phyloP scores from a whole-genome alignment of 192 early-diverging fungal genomes.

The Mortierella hygrophila region DNA sequence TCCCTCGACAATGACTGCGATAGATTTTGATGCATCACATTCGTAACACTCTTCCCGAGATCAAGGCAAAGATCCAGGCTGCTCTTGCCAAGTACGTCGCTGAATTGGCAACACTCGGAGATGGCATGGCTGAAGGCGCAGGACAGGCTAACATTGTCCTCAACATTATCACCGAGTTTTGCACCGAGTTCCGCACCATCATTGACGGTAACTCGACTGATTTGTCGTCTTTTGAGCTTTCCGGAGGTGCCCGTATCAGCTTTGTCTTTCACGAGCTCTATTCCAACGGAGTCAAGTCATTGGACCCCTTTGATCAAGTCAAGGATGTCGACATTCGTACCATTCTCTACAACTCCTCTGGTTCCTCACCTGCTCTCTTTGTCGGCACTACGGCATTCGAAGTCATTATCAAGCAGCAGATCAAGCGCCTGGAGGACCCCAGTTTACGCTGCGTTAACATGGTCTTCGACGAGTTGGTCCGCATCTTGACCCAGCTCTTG shows the following conservation, averaged over 20 bases:
- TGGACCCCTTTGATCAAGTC: constrained; percentile 99
- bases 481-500: constrained; percentile 93
- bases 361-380: constrained; percentile 97
- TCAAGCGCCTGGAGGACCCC: constrained; percentile 97
- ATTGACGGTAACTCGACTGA: constrained; percentile 97
- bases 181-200: constrained; percentile 94
- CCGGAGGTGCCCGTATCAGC: constrained; percentile 97
- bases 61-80: constrained; percentile 95
- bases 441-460: constrained; percentile 94
- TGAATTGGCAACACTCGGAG: constrained; percentile 92
- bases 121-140: constrained; percentile 86
- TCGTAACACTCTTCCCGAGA: constrained; percentile 96
- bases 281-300: constrained; percentile 88
- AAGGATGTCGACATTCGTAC: constrained; percentile 99
- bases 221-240: constrained; percentile 93
- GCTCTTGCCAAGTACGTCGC: constrained; percentile 86
- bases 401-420: constrained; percentile 99
- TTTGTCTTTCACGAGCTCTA: constrained; percentile 99
- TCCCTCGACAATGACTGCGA: not conserved
- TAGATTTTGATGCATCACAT: constrained; percentile 99
- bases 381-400: constrained; percentile 98
- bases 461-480: constrained; percentile 98
- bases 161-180: constrained; percentile 99
- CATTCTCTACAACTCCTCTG: constrained; percentile 98
- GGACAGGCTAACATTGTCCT: constrained; percentile 90